Conservation (phyloP, 2,329 filamentous ascomycete genomes). For the Sphaceloma murrayae region DNA sequence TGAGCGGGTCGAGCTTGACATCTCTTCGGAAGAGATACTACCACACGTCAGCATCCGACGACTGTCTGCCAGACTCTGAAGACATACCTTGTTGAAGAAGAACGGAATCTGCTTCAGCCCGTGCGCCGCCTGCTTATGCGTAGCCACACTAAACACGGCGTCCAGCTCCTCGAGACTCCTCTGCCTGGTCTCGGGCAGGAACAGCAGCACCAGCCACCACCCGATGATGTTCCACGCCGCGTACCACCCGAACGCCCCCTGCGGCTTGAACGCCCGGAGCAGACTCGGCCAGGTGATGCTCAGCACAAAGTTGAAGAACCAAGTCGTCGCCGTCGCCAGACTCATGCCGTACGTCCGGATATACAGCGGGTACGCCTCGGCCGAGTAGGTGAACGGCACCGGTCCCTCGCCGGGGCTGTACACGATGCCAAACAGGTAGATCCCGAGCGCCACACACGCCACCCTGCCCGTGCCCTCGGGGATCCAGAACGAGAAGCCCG, state of each 20-base stretch:
- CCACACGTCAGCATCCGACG: no score
- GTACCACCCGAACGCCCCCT: conserved; percentile 22
- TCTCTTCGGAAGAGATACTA: no score
- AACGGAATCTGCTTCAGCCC: no score
- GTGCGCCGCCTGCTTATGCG: no score
- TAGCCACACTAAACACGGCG: no score
- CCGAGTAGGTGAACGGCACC: conserved; percentile 23
- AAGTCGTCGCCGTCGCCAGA: neutral
- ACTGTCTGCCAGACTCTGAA: no score
- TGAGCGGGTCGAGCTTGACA: no score
- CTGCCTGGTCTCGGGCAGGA: conserved; percentile 40
- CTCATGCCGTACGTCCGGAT: conserved; percentile 45
- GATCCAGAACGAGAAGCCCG: conserved; percentile 38
- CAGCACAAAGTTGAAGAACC: conserved; percentile 28
- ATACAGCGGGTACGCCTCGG: conserved; percentile 38
- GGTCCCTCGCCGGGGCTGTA: conserved; percentile 23
- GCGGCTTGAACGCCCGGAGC: neutral
- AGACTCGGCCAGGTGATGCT: conserved; percentile 32
- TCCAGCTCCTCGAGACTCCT: conserved; percentile 41
- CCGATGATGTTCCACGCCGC: conserved; percentile 33
- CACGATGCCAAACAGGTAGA: conserved; percentile 34
- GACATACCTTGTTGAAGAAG: no score
- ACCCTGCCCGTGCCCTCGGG: no score
- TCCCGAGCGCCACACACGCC: no score
- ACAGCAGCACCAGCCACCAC: conserved; percentile 39